These are phyloP conservation scores for Phytophthora constricta DNA, from an alignment of 352 stramenopile species.

Conservation along the genomic window DNA sequence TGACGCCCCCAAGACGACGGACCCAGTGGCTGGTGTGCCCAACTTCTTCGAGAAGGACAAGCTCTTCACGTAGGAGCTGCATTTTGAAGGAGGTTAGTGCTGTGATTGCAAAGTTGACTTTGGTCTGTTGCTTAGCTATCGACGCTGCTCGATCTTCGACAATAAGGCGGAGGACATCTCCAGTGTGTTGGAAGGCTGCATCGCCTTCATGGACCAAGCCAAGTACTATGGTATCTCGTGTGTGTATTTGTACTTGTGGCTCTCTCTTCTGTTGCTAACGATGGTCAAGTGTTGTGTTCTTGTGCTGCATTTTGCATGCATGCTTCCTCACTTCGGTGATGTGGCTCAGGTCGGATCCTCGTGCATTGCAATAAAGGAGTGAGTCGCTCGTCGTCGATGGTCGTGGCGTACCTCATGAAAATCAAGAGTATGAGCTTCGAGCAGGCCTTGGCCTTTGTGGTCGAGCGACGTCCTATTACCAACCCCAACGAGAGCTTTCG, in stretches of 20 bases:
- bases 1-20: constrained; percentile 79
- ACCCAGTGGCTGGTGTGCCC: constrained; percentile 85
- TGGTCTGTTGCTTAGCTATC: constrained; percentile 57
- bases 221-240: constrained; percentile 88
- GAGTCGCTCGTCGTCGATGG: constrained; percentile 89
- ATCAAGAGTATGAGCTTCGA: constrained; percentile 64
- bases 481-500: constrained; percentile 82
- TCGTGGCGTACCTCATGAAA: constrained; percentile 93
- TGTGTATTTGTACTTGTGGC: neutral
- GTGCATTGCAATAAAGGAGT: constrained; percentile 94
- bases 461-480: constrained; percentile 57
- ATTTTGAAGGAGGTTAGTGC: neutral
- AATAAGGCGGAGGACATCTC: constrained; percentile 92
- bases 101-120: neutral
- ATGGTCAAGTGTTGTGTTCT: constrained; percentile 39
- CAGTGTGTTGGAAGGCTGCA: constrained; percentile 76
- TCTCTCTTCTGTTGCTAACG: constrained; percentile 37
- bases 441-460: constrained; percentile 71
- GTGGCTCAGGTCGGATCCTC: constrained; percentile 73
- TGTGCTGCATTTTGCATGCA: constrained; percentile 14
- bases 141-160: constrained; percentile 88
- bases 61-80: constrained; percentile 46
- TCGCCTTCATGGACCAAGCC: constrained; percentile 92
- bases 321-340: constrained; percentile 1
- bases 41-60: constrained; percentile 94